Conservation (phyloP, 108 stramenopile species). For the Ochromonas danica region DNA sequence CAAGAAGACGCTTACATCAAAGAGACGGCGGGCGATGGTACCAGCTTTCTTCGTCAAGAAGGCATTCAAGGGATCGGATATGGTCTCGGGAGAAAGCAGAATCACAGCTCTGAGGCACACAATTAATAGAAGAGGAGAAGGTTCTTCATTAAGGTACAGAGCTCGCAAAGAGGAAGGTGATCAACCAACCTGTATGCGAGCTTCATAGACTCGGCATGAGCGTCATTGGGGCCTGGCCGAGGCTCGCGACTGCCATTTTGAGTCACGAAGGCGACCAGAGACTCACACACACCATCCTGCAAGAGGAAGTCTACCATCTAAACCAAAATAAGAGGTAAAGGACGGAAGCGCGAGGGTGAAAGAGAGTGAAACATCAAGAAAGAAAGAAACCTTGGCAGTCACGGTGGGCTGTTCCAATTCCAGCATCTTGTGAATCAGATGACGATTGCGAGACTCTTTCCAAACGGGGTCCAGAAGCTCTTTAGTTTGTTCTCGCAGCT, state of each 20-base stretch:
- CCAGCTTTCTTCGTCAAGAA: slow-evolving; percentile 1
- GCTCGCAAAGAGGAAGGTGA: neutral
- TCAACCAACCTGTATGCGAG: slow-evolving; percentile 19
- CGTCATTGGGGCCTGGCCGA: slow-evolving; percentile 12
- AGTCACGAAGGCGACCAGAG: slow-evolving; percentile 6
- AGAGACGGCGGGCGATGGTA: slow-evolving; percentile 4
- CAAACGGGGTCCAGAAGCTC: slow-evolving; percentile 22
- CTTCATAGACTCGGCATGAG: neutral
- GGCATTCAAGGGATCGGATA: slow-evolving; percentile 15
- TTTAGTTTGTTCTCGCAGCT: slow-evolving; percentile 28
- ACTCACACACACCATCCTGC: slow-evolving; percentile 9
- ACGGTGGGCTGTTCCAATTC: slow-evolving; percentile 35
- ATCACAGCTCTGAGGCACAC: slow-evolving; percentile 30
- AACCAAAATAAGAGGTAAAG: neutral
- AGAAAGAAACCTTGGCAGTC: slow-evolving; percentile 20
- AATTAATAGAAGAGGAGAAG: neutral
- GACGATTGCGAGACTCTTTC: slow-evolving; percentile 22
- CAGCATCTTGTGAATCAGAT: slow-evolving; percentile 26
- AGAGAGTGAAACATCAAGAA: no score
- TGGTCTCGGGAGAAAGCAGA: slow-evolving; percentile 8
- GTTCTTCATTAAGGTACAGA: no score
- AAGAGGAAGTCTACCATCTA: slow-evolving; percentile 35
- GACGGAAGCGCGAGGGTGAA: neutral
- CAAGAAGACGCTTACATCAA: slow-evolving; percentile 13
- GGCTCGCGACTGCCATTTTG: neutral